Percentiles rank a stretch among this genome's conserved stretches.
Conservation (phyloP, 495 filamentous ascomycete species). For the Daldinia vernicosa region DNA sequence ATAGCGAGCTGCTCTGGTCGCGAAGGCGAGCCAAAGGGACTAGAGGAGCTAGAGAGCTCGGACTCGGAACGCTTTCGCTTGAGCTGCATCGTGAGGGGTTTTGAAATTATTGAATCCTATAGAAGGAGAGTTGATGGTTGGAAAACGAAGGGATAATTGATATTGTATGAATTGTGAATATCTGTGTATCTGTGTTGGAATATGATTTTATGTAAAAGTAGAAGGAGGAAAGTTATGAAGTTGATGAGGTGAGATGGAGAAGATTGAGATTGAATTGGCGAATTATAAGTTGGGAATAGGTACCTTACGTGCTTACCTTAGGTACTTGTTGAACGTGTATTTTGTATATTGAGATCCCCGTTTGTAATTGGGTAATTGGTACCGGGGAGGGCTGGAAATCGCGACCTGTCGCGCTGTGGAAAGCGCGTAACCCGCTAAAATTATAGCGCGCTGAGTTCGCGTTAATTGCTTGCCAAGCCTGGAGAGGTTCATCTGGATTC, state of each 20-base stretch:
- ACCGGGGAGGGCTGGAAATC: conserved; percentile 26
- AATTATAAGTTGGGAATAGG: conserved; percentile 25
- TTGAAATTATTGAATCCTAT: not conserved
- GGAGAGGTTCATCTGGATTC: not conserved
- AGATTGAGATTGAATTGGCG: conserved; percentile 24
- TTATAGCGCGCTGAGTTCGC: conserved; percentile 41
- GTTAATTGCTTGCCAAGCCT: conserved; percentile 32
- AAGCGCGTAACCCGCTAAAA: conserved; percentile 14
- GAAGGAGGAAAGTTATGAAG: conserved; percentile 2
- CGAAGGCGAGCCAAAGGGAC: conserved; percentile 50
- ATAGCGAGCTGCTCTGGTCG: conserved; percentile 27
- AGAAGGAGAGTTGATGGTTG: not conserved
- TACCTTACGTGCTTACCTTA: too few relatives aligned
- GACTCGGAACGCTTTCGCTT: conserved; percentile 64
- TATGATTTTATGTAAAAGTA: not conserved
- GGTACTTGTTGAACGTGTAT: conserved; percentile 5
- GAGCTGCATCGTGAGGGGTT: conserved; percentile 51
- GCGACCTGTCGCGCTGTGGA: conserved; percentile 35
- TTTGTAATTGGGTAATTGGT: conserved; percentile 5
- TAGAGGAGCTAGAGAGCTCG: conserved; percentile 53
- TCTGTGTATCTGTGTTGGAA: not conserved
- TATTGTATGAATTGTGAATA: not conserved
- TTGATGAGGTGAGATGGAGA: conserved; percentile 17
- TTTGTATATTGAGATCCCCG: conserved; percentile 17
- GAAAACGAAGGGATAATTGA: not conserved